Evolutionary conservation across 345 rosid genomes (phyloP).

Genomic region (Euphorbia lathyris): DNA sequence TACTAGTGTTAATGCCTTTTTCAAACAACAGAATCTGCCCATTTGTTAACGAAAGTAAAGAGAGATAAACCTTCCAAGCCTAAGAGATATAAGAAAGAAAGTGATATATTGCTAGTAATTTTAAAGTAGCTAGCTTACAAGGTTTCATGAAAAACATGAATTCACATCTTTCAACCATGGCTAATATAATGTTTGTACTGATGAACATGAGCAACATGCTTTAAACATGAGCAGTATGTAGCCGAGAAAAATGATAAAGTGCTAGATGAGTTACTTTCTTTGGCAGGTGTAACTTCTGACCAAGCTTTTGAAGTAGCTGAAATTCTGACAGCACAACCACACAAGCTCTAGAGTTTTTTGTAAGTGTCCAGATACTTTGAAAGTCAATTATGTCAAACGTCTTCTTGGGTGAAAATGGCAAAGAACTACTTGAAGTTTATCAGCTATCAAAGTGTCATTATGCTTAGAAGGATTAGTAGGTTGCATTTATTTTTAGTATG

Average conservation of each 20-base stretch:
- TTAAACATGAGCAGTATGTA: not conserved
- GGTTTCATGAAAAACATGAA: not conserved
- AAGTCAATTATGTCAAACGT: not conserved
- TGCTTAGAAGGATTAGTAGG: too few species aligned
- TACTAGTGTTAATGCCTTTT: not conserved
- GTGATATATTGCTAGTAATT: too few species aligned
- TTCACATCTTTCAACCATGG: not conserved
- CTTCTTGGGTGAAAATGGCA: not conserved
- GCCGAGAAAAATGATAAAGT: not conserved
- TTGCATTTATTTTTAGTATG: too few species aligned
- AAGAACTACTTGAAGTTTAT: too few species aligned
- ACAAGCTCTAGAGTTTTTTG: not conserved
- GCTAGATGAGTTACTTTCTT: not conserved
- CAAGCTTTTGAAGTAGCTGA: not conserved
- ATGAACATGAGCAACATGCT: not conserved
- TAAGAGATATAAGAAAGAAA: not conserved
- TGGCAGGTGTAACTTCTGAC: not conserved
- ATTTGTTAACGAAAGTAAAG: not conserved
- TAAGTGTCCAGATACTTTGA: not conserved
- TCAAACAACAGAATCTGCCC: not conserved
- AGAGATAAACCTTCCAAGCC: not conserved
- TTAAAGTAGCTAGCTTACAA: not conserved
- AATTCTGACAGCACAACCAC: not conserved
- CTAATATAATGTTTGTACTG: not conserved
- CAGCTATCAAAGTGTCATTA: too few species aligned